Evolutionary conservation across 495 filamentous ascomycete species (phyloP).

Genomic region (Daldinia grandis): DNA sequence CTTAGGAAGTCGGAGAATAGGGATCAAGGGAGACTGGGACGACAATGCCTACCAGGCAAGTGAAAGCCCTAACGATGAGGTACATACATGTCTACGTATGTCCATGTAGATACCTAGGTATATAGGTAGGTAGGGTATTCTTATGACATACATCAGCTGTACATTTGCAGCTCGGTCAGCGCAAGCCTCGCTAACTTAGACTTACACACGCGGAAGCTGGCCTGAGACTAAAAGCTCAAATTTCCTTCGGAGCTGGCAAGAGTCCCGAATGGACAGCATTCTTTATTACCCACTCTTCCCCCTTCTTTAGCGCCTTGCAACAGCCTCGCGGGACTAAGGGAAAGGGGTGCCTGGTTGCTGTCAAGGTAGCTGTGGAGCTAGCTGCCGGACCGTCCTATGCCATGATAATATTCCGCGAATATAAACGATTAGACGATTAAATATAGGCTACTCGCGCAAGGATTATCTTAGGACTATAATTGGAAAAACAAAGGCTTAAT

Average conservation of each 20-base stretch:
- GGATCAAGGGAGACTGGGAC: background rate
- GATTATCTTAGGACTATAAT: conserved; percentile 18
- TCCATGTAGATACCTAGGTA: too few species aligned
- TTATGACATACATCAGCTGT: conserved; percentile 15
- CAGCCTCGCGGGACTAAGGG: conserved; percentile 34
- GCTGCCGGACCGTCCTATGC: conserved; percentile 34
- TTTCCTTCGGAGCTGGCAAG: conserved; percentile 42
- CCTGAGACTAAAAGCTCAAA: conserved; percentile 29
- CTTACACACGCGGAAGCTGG: conserved; percentile 35
- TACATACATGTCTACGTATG: background rate
- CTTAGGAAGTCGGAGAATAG: background rate
- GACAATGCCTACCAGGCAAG: background rate
- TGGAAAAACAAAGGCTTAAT: conserved; percentile 18
- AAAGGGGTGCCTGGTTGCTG: conserved; percentile 7
- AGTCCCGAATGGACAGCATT: conserved; percentile 42
- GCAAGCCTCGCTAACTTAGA: conserved; percentile 22
- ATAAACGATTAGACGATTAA: conserved; percentile 13
- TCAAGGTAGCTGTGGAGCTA: conserved; percentile 24
- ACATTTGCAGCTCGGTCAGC: conserved; percentile 15
- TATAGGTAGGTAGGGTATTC: background rate
- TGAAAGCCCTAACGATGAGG: background rate
- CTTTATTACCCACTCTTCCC: conserved; percentile 31
- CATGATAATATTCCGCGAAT: conserved; percentile 29
- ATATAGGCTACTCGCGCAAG: conserved; percentile 21
- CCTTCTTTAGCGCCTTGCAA: conserved; percentile 41